Evolutionary conservation across 2,329 filamentous ascomycete species (phyloP), one percentile per base, ranked within the genome.

Genomic region (Ceratocystis variospora): DNA sequence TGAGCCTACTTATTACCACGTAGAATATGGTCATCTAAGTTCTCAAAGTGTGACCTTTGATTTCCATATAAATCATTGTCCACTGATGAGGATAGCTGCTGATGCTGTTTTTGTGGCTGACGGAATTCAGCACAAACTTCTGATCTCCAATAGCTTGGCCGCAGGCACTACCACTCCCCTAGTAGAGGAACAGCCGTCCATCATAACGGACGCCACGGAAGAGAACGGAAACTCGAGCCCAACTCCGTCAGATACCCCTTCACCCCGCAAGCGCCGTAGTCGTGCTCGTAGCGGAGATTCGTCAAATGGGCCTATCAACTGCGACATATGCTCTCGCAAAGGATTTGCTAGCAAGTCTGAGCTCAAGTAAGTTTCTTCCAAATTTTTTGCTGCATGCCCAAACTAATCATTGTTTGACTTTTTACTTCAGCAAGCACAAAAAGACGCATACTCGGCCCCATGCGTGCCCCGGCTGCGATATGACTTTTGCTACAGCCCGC

Each of bases 401-500:
- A 12, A 37, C 53, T 59, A 33, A 59, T 25, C 12, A 17, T 10
- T 37, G 6, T 28, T 19, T n/a, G n/a, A 59, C 59, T 28, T 45
- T 19, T 4, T 37, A 5, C 41, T 45, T 2, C 15, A 65, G 63
- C n/a, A 65, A 65, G 5, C 65, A 66, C 65, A 41, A 28, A n/a
- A 65, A 62, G 22, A 62, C 45, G 33, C 57, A 62, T 17, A 25
- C 25, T 3, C 65, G 65, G n/a, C 25, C 61, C 4, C 28, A 63
- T 31, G 22, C 31, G 22, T 67, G 66, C 48, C 63, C 55, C 15
- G 57, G 48, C n/a, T 67, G 66, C 22, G n/a, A 46, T 3, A 31
- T 45, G 22, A n/a, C 33, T 1, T 67, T 65, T 25, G 57, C 63
- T 2, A 65, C 66, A 8, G 17, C 37, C 17, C 66, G 66, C 28